These are phyloP conservation scores for Erythrophleum ivorense DNA, from an alignment of 331 rosid genomes.

Conservation along the genomic window DNA sequence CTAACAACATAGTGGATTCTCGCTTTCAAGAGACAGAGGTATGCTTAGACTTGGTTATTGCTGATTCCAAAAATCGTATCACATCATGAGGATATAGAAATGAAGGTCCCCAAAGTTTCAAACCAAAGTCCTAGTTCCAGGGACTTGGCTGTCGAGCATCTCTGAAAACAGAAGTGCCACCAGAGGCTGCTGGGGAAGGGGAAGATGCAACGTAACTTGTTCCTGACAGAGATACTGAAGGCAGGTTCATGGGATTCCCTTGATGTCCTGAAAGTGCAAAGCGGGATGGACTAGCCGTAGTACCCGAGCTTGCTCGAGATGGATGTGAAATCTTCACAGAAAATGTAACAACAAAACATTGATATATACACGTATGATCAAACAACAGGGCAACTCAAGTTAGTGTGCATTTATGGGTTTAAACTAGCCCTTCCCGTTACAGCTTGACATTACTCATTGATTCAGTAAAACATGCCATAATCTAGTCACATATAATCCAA, in stretches of 20 bases:
- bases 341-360: constrained; percentile 26
- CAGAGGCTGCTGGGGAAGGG: constrained; percentile 93
- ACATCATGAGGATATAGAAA: constrained; percentile 4
- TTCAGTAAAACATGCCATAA: constrained; percentile 30
- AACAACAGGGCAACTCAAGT: constrained; percentile 9
- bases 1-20: constrained; percentile 7
- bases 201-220: constrained; percentile 82
- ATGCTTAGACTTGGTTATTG: constrained; percentile 18
- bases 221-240: constrained; percentile 76
- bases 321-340: constrained; percentile 77
- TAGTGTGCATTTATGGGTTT: constrained; percentile 2
- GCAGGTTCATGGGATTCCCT: constrained; percentile 65
- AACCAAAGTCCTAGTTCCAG: constrained; percentile 68
- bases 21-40: not conserved
- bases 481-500: not conserved
- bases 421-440: not conserved
- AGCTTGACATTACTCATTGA: constrained; percentile 16
- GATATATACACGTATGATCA: not conserved
- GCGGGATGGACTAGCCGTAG: constrained; percentile 75
- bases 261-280: constrained; percentile 62
- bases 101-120: not conserved
- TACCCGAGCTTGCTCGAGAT: constrained; percentile 60
- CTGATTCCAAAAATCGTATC: constrained; percentile 32
- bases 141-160: constrained; percentile 93
- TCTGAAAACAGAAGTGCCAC: constrained; percentile 81